phyloP scores from a whole-genome alignment of 2,329 filamentous ascomycete species.

The Sarocladium strictum region DNA sequence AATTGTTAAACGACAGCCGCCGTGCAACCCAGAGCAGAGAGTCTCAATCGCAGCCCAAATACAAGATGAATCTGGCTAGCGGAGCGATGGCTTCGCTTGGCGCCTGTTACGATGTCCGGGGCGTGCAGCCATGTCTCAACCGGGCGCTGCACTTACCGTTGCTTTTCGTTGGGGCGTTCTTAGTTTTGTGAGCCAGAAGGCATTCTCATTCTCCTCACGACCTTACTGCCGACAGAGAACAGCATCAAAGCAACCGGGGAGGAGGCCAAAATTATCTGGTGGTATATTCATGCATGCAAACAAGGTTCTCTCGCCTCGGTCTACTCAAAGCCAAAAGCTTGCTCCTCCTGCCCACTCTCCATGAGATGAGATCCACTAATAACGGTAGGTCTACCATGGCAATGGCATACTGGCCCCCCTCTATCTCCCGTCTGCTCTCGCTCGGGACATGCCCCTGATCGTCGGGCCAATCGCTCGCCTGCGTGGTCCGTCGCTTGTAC shows the following conservation, averaged over 20 bases:
- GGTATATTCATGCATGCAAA: background rate
- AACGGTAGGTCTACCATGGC: slow-evolving; percentile 1
- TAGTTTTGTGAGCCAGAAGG: too few species aligned
- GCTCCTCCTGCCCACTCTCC: background rate
- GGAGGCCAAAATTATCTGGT: background rate
- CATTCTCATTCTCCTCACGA: too few species aligned
- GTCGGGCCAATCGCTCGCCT: background rate
- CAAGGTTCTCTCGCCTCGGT: background rate
- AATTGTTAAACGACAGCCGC: too few species aligned
- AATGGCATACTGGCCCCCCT: background rate
- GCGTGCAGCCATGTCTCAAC: slow-evolving; percentile 1
- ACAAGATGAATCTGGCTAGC: background rate
- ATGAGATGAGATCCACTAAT: slow-evolving; percentile 5
- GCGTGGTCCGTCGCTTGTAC: background rate
- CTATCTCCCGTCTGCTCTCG: background rate
- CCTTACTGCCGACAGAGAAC: too few species aligned
- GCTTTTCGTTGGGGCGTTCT: too few species aligned
- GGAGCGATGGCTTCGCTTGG: slow-evolving; percentile 8
- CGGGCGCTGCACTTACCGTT: background rate
- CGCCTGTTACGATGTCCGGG: background rate
- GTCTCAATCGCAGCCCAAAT: background rate
- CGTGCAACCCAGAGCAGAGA: background rate
- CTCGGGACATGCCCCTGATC: background rate
- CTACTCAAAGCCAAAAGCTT: background rate
- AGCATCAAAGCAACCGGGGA: background rate